These are phyloP conservation scores for Delonix regia DNA, from an alignment of 306 rosid species.

Conservation along the genomic window DNA sequence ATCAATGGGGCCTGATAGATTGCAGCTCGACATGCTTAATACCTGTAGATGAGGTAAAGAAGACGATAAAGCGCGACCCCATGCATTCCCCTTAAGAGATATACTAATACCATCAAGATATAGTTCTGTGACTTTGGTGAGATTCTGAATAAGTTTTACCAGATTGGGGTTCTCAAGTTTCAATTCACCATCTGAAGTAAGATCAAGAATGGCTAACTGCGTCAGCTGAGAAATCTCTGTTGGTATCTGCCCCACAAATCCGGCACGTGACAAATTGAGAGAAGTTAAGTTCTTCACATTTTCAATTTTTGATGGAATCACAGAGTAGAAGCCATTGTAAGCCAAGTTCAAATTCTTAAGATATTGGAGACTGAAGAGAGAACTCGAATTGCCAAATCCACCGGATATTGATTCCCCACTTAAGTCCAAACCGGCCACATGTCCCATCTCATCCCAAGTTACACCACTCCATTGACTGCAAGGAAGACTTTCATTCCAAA, in stretches of 20 bases:
- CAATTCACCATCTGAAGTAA: not conserved
- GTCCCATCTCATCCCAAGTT: too few species aligned
- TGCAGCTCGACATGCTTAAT: constrained; percentile 45
- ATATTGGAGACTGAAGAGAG: constrained; percentile 43
- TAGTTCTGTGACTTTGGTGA: constrained; percentile 39
- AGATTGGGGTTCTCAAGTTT: constrained; percentile 31
- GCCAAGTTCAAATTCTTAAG: constrained; percentile 41
- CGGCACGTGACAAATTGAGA: constrained; percentile 40
- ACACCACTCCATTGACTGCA: too few species aligned
- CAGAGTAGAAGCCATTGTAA: not conserved
- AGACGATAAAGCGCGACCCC: constrained; percentile 48
- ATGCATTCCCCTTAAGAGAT: constrained; percentile 44
- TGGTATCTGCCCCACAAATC: constrained; percentile 49
- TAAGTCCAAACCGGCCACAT: too few species aligned
- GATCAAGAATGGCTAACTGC: constrained; percentile 46
- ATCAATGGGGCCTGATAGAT: constrained; percentile 45
- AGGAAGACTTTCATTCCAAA: too few species aligned
- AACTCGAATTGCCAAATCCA: constrained; percentile 41
- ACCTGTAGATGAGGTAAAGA: constrained; percentile 28
- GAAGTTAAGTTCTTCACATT: constrained; percentile 35
- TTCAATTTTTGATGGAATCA: constrained; percentile 40
- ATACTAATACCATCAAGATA: constrained; percentile 52
- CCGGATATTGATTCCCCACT: constrained; percentile 38
- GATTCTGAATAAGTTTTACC: constrained; percentile 26
- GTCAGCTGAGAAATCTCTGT: constrained; percentile 38